Percentiles rank a stretch among this genome's conserved stretches.
phyloP scores from a whole-genome alignment of 768 basidiomycete species.

The Boletus pseudo-olivaceus region DNA sequence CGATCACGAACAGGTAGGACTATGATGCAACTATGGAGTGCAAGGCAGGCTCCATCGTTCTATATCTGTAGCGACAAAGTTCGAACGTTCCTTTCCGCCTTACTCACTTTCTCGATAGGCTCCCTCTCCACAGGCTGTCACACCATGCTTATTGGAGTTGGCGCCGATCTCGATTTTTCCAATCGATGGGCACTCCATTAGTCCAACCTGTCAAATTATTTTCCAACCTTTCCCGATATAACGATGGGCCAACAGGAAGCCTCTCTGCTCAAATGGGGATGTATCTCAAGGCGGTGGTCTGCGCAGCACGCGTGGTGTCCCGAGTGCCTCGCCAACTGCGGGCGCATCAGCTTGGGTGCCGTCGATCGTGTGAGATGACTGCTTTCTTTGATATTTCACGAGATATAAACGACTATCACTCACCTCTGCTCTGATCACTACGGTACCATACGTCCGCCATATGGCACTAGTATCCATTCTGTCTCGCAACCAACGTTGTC shows the following conservation, averaged over 20 bases:
- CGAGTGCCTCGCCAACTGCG: too few relatives aligned
- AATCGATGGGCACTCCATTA: neutral
- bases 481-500: neutral
- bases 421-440: neutral
- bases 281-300: neutral
- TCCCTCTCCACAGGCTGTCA: too few relatives aligned
- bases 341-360: neutral
- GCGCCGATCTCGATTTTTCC: neutral
- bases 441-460: too few relatives aligned
- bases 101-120: too few relatives aligned
- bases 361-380: neutral
- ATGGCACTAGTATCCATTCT: neutral
- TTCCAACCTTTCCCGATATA: neutral
- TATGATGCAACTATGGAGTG: neutral
- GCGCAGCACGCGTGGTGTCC: neutral
- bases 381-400: neutral
- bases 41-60: neutral
- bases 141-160: neutral
- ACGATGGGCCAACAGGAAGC: too few relatives aligned
- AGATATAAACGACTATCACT: neutral
- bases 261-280: neutral
- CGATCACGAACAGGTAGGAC: neutral
- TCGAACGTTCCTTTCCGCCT: neutral
- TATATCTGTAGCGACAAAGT: neutral
- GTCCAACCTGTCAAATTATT: neutral